Conservation (phyloP, 345 rosid species). For the Lumnitzera racemosa region DNA sequence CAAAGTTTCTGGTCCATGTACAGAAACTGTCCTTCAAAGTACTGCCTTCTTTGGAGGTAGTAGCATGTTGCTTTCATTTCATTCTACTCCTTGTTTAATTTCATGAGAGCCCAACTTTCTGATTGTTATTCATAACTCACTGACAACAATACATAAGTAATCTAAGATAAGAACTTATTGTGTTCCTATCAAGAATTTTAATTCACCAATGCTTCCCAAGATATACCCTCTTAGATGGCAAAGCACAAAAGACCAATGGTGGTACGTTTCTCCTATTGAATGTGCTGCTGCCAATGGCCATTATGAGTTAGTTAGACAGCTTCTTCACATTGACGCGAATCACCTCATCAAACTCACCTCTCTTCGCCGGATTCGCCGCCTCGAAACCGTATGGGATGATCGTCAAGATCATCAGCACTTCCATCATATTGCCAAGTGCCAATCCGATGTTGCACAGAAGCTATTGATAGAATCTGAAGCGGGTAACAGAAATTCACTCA, state of each 20-base stretch:
- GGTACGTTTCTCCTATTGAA: conserved; percentile 95
- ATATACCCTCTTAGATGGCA: conserved; percentile 92
- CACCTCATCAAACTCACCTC: conserved; percentile 91
- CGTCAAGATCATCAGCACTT: conserved; percentile 58
- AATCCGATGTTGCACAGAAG: conserved; percentile 61
- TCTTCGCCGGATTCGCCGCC: conserved; percentile 85
- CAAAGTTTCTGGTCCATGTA: no score
- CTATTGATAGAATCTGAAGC: conserved; percentile 58
- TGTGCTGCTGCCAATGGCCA: conserved; percentile 94
- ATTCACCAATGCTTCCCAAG: conserved; percentile 31
- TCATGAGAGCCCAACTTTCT: no score
- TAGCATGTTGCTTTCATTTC: no score
- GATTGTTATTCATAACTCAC: no score
- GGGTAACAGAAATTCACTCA: conserved; percentile 49
- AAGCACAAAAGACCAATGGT: conserved; percentile 96
- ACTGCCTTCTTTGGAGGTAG: no score
- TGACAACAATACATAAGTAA: no score
- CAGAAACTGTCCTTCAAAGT: no score
- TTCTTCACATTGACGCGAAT: conserved; percentile 70
- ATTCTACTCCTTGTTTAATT: no score
- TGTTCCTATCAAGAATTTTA: neutral
- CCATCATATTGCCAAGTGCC: conserved; percentile 59
- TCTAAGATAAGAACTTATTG: no score
- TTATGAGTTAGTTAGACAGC: conserved; percentile 81
- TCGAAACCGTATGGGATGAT: conserved; percentile 93